Conservation (phyloP, 306 rosid species). For the Fragaria iinumae region DNA sequence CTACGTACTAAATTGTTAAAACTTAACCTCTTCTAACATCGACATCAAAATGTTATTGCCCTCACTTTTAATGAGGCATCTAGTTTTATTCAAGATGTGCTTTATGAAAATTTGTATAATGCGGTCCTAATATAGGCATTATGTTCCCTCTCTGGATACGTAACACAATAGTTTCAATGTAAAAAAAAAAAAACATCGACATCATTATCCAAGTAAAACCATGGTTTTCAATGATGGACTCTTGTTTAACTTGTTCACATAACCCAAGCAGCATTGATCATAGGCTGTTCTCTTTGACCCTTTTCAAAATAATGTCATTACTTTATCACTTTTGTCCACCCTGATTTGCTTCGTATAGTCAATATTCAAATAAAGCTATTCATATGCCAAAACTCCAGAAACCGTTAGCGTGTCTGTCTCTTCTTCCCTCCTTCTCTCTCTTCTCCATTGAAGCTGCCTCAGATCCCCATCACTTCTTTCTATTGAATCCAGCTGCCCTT, state of each 20-base stretch:
- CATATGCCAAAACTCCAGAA: conserved; percentile 7
- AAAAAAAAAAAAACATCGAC: too few species aligned
- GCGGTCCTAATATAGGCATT: too few species aligned
- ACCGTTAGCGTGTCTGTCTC: background rate
- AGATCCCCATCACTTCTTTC: conserved; percentile 7
- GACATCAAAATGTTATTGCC: background rate
- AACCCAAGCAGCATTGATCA: background rate
- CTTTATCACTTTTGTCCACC: background rate
- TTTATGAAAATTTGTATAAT: too few species aligned
- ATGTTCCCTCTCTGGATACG: too few species aligned
- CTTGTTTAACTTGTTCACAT: background rate
- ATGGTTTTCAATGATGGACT: background rate
- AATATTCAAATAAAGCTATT: conserved; percentile 1
- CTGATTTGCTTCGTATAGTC: background rate
- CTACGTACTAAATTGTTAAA: too few species aligned
- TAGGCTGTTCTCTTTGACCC: background rate
- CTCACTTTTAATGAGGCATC: too few species aligned
- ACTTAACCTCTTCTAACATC: background rate
- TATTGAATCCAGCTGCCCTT: background rate
- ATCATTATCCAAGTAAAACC: background rate
- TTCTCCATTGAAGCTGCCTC: conserved; percentile 1
- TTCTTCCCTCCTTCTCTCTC: background rate
- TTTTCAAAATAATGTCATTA: background rate
- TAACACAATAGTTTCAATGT: too few species aligned
- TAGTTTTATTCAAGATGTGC: too few species aligned